phyloP scores from a whole-genome alignment of 1,139 yeast genomes.

The Kodamaea fungicola region DNA sequence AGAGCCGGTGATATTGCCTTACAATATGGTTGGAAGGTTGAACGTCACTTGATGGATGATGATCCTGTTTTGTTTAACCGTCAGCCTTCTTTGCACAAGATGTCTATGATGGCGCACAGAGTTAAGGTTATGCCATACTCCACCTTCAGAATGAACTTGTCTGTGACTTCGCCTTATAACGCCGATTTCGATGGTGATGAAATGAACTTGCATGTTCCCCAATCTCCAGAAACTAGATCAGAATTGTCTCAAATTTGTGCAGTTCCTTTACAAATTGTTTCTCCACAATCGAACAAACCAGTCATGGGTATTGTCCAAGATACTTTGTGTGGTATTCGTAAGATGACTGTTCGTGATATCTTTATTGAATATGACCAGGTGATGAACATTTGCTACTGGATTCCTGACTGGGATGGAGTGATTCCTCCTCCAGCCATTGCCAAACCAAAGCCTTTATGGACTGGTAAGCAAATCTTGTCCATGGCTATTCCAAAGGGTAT shows the following conservation, averaged over 20 bases:
- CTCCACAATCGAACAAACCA: constrained; percentile 98
- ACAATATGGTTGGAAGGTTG: constrained; percentile 99
- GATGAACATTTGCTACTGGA: constrained; percentile 96
- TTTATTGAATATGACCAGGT: constrained; percentile 91
- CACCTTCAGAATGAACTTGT: constrained; percentile 91
- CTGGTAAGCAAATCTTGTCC: constrained; percentile 92
- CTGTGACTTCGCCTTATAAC: constrained; percentile 97
- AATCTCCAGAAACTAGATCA: constrained; percentile 96
- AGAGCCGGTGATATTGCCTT: constrained; percentile 97
- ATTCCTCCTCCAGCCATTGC: constrained; percentile 95
- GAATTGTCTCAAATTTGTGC: constrained; percentile 94
- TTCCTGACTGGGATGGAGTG: constrained; percentile 98
- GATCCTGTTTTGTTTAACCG: constrained; percentile 98
- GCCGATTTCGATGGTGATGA: constrained; percentile 99
- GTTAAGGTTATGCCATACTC: constrained; percentile 99
- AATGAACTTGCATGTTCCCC: constrained; percentile 99
- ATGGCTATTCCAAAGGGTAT: constrained; percentile 95
- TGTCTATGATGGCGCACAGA: constrained; percentile 99
- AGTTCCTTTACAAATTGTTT: constrained; percentile 94
- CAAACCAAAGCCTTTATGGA: constrained; percentile 96
- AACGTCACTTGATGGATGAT: constrained; percentile 94
- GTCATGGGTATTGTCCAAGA: constrained; percentile 99
- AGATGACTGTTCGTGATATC: constrained; percentile 86
- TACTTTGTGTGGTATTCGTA: constrained; percentile 94
- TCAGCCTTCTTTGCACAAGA: constrained; percentile 98